Evolutionary conservation across 2,329 filamentous ascomycete genomes (phyloP).

Genomic region (Colletotrichum lini): DNA sequence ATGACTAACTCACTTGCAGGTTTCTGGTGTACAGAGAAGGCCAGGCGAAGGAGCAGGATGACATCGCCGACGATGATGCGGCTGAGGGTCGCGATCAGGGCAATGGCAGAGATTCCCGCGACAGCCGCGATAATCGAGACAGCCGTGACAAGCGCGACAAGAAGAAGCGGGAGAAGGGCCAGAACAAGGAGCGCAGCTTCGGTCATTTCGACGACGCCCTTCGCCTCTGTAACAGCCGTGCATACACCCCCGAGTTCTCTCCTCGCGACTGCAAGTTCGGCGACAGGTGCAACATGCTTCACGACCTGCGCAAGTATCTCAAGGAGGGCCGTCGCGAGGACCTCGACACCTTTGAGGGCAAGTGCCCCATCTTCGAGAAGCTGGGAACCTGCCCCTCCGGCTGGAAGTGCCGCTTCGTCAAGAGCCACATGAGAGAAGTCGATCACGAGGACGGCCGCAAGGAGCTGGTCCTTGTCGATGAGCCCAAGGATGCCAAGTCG

Average conservation of each 20-base stretch:
- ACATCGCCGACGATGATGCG: slow-evolving; percentile 62
- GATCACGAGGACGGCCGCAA: slow-evolving; percentile 84
- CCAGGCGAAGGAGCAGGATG: slow-evolving; percentile 70
- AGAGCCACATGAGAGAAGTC: slow-evolving; percentile 87
- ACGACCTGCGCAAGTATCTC: slow-evolving; percentile 89
- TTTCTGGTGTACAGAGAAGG: slow-evolving; percentile 50
- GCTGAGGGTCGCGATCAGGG: slow-evolving; percentile 60
- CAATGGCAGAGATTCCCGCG: slow-evolving; percentile 63
- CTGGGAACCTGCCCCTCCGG: slow-evolving; percentile 85
- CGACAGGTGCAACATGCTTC: slow-evolving; percentile 84
- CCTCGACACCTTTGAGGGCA: slow-evolving; percentile 79
- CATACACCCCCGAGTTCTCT: slow-evolving; percentile 83
- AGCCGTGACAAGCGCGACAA: slow-evolving; percentile 57
- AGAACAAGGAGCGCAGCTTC: slow-evolving; percentile 88
- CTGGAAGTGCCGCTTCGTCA: slow-evolving; percentile 95
- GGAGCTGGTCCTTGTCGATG: slow-evolving; percentile 80
- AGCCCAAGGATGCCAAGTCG: slow-evolving; percentile 51
- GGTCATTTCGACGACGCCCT: slow-evolving; percentile 84
- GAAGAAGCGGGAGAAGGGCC: slow-evolving; percentile 67
- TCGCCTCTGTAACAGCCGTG: slow-evolving; percentile 82
- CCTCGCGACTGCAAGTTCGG: slow-evolving; percentile 83
- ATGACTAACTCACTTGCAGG: slow-evolving; percentile 43
- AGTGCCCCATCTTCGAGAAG: slow-evolving; percentile 85
- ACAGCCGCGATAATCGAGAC: slow-evolving; percentile 51
- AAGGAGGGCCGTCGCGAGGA: slow-evolving; percentile 86